Base-by-base conservation (phyloP, 2,329 filamentous ascomycete species). In the Trichoderma endophyticum region DNA sequence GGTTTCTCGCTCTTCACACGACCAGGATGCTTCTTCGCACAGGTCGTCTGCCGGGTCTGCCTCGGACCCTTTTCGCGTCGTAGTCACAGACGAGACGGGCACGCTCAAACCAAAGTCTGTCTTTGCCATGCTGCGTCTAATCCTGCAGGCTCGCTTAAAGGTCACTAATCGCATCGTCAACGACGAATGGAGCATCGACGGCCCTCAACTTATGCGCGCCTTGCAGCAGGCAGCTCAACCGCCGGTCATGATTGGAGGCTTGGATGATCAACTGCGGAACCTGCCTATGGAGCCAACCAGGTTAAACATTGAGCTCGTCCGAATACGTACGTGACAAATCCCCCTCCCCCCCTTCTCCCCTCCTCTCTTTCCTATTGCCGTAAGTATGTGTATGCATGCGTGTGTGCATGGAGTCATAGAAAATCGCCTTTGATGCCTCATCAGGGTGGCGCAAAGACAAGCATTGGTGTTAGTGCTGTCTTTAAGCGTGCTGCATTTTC, bases 301-400 rank as follows among this genome's bases (percentile, higher is more conserved):
- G 63, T 78, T 84, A 63, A 84, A 86, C 68, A 81, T 82, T 43
- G 85, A 87, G 70, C 80, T 88, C n/a, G 79, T 86, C 21, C 80
- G 83, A 63, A 82, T 83, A 30, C 86, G 85, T 87, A 80, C 75
- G 82, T 72, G 56, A 43, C 43, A 39, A 60, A 24, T 12, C 5
- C 51, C 18, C 43, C 18, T 48, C n/a, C 14, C 28, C 28, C 39
- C 32, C 18, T 28, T 28, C 30, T 30, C 24, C 21, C n/a, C 43
- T 26, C 32, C 32, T 56, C 32, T 15, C 15, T 66, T 66, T 43
- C 34, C 30, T 39, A 39, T 24, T 48, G 14, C 11, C 28, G 65
- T 60, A 39, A 30, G 26, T 24, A 26, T 32, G 26, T 26, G 54
- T 26, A 59, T 32, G 28, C 65, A 39, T 63, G 28, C 28, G 6